Evolutionary conservation across 2,329 filamentous ascomycete genomes (phyloP).

Genomic region (Penicillium decumbens): DNA sequence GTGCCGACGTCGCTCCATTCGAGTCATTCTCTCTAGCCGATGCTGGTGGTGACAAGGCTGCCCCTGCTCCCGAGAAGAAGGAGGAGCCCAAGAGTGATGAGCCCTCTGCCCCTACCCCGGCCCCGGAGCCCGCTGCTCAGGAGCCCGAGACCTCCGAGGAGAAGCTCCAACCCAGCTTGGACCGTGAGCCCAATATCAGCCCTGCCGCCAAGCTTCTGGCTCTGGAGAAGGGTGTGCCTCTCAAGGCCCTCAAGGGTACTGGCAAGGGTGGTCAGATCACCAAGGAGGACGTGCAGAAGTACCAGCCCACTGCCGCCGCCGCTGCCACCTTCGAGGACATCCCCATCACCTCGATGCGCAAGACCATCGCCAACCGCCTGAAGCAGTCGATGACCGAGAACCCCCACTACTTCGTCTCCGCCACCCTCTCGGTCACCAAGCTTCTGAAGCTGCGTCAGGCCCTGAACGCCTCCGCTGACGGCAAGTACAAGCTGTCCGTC

Average conservation of each 20-base stretch:
- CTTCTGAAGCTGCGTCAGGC: slow-evolving; percentile 93
- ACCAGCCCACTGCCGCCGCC: slow-evolving; percentile 55
- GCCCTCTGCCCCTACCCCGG: slow-evolving; percentile 52
- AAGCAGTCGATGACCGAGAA: slow-evolving; percentile 86
- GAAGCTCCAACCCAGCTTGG: slow-evolving; percentile 74
- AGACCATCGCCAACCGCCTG: slow-evolving; percentile 90
- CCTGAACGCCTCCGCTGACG: slow-evolving; percentile 80
- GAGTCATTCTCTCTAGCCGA: slow-evolving; percentile 83
- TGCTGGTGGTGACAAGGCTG: slow-evolving; percentile 75
- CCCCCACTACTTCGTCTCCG: slow-evolving; percentile 96
- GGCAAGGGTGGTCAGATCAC: slow-evolving; percentile 83
- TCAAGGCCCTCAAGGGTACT: slow-evolving; percentile 77
- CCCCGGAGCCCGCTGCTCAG: slow-evolving; percentile 56
- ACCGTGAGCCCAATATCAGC: slow-evolving; percentile 71
- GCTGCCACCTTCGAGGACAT: slow-evolving; percentile 74
- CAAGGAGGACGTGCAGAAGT: slow-evolving; percentile 90
- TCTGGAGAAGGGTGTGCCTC: slow-evolving; percentile 73
- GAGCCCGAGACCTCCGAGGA: slow-evolving; percentile 71
- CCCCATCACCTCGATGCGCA: slow-evolving; percentile 88
- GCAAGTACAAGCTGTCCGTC: slow-evolving; percentile 98
- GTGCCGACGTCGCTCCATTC: slow-evolving; percentile 79
- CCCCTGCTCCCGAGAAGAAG: slow-evolving; percentile 59
- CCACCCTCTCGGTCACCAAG: slow-evolving; percentile 86
- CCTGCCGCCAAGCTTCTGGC: slow-evolving; percentile 76
- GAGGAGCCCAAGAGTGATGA: slow-evolving; percentile 50